Conservation (phyloP, 352 stramenopile genomes). For the Pythium pyrilobum region DNA sequence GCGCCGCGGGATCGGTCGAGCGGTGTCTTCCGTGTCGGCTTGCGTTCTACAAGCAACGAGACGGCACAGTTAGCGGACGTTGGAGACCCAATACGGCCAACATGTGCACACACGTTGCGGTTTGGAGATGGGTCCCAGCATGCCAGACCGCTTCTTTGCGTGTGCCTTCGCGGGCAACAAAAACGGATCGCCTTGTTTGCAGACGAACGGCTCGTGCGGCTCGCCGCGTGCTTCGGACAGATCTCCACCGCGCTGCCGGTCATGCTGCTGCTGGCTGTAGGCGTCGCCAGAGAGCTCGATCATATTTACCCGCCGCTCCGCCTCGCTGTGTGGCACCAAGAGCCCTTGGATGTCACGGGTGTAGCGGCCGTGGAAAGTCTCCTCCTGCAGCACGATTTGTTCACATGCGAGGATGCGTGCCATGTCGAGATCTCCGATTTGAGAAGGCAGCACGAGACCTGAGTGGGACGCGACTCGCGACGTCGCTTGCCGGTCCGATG, state of each 20-base stretch:
- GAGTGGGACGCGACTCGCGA: conserved; percentile 4
- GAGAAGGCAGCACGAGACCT: conserved; percentile 33
- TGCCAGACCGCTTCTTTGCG: conserved; percentile 61
- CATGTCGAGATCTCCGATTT: conserved; percentile 86
- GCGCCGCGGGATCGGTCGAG: conserved; percentile 56
- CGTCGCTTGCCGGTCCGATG: not conserved
- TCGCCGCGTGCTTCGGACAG: too few relatives aligned
- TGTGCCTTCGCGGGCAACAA: conserved; percentile 6
- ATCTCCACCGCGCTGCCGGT: not conserved
- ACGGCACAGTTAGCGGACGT: not conserved
- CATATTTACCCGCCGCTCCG: conserved; percentile 46
- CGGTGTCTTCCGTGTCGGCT: conserved; percentile 25
- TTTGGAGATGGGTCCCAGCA: conserved; percentile 66
- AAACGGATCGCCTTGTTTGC: not conserved
- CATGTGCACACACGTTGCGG: conserved; percentile 27
- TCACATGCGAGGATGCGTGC: conserved; percentile 67
- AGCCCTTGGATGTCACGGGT: conserved; percentile 63
- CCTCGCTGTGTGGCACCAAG: conserved; percentile 62
- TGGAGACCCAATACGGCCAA: not conserved
- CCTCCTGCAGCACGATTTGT: conserved; percentile 59
- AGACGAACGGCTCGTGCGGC: not conserved
- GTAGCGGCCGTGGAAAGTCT: conserved; percentile 55
- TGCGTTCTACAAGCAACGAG: conserved; percentile 18
- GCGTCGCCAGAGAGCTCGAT: conserved; percentile 43
- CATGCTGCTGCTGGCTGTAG: conserved; percentile 17